These are phyloP conservation scores for Westerdykella aurantiaca DNA, from an alignment of 2,329 filamentous ascomycete species.

Conservation along the genomic window DNA sequence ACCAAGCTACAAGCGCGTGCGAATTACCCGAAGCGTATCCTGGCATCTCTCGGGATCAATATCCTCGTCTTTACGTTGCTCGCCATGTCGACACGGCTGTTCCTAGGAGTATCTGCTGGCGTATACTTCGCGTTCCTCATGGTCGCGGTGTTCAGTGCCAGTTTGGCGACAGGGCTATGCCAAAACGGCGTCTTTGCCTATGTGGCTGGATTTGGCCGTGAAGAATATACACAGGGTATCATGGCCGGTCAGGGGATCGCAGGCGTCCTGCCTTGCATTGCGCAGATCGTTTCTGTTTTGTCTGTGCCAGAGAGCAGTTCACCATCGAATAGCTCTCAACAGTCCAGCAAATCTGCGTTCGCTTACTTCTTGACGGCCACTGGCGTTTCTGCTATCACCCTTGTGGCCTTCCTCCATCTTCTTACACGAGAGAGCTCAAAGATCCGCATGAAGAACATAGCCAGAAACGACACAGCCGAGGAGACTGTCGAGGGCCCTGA, in stretches of 20 bases:
- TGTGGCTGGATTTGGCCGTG: slow-evolving; percentile 74
- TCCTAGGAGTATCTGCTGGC: slow-evolving; percentile 56
- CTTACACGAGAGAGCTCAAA: slow-evolving; percentile 47
- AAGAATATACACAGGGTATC: slow-evolving; percentile 90
- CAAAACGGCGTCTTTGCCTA: slow-evolving; percentile 96
- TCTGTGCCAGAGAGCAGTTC: slow-evolving; percentile 46
- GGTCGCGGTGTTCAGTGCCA: slow-evolving; percentile 71
- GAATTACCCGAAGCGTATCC: slow-evolving; percentile 84
- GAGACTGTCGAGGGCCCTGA: slow-evolving; percentile 1
- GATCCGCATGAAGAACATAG: slow-evolving; percentile 16
- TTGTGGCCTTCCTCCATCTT: slow-evolving; percentile 71
- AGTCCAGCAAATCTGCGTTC: slow-evolving; percentile 67
- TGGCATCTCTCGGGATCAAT: slow-evolving; percentile 69
- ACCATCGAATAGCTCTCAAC: slow-evolving; percentile 13
- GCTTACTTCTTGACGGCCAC: slow-evolving; percentile 89
- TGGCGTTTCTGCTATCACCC: slow-evolving; percentile 61
- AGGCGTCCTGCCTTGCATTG: slow-evolving; percentile 80
- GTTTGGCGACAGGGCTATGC: slow-evolving; percentile 74
- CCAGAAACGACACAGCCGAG: slow-evolving; percentile 11
- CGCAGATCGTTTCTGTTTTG: slow-evolving; percentile 79
- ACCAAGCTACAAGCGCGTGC: slow-evolving; percentile 74
- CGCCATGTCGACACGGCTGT: slow-evolving; percentile 69
- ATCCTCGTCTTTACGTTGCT: slow-evolving; percentile 70
- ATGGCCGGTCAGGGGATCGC: slow-evolving; percentile 93
- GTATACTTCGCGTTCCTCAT: slow-evolving; percentile 79